Evolutionary conservation across 2,329 filamentous ascomycete species (phyloP), one percentile per base, ranked within the genome.

Genomic region (Botryotinia narcissicola): DNA sequence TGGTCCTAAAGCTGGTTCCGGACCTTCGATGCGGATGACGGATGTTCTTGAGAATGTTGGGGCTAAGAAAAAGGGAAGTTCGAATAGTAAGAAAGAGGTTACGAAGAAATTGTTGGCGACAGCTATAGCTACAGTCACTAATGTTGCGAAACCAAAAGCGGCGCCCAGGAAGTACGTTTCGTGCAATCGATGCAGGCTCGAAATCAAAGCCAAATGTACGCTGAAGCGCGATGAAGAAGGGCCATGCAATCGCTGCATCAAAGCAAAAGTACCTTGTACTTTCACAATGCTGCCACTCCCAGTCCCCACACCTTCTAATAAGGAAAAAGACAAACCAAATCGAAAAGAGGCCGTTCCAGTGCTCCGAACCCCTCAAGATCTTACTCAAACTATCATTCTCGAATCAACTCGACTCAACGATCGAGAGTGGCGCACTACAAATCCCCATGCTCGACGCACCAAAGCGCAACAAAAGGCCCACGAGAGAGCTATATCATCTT

Each of bases 181-280:
- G 0, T 79, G 78, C 59, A 76, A 75, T 10, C 73, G 76, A 66
- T 79, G 79, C 51, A 74, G 78, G 14, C 10, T 32, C 0, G 72
- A 48, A 18, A 35, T 48, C 12, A 62, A 62, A 32, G 63, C 22
- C 25, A 51, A 46, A 46, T 79, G 78, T 67, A 75, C 73, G 2
- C 64, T 76, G 22, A 76, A 73, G 40, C 62, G 74, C 12, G 75
- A 73, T 7, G 60, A 73, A 12, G 57, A 74, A 18, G 78, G 78
- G 2, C 78, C 78, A 12, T 80, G 78, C 62, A 71, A 22, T 4
- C 25, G 67, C 1, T 79, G 78, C 70, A 25, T 59, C 3, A 75
- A 75, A 40, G 48, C 44, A 0, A 62, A 60, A 7, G 60, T 74
- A 35, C 14, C 64, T 10, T 80, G 78, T 64, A 73, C 75, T 10